Evolutionary conservation across 768 basidiomycete genomes (phyloP), one percentile per base, ranked within the genome.

Genomic region (Phlegmacium glaucopus): DNA sequence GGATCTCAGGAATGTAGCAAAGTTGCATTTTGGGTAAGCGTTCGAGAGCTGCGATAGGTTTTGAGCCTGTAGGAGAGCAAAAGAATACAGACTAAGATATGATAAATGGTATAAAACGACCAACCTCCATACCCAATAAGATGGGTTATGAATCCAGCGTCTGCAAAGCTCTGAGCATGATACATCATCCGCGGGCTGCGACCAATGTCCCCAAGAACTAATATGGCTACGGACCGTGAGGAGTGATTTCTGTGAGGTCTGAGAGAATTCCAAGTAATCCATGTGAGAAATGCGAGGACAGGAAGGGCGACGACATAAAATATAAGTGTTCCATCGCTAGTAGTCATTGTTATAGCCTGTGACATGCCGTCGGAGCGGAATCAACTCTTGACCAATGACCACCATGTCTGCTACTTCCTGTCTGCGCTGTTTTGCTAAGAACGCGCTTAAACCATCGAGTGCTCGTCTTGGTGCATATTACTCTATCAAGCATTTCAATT

Each of bases 151-250:
- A 90, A 96, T 5, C 76, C 81, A 44, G 83, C 77, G 47, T 84
- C 79, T 32, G 90, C 87, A 61, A 99, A 90, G 61, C 90, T 94
- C 62, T 95, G 83, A 0, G 95, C 87, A 58, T 99, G 96, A 64
- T 97, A 97, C 91, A 97, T 95, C 91, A 97, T 98, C 45, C 96
- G 77, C 9, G 96, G 96, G 62, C 90, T 93, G 48, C 96, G 79
- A 1, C 95, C 96, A 40, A 99, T 83, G 70, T 99, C 96, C 9
- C 96, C 96, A 9, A 99, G 75, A 11, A 99, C 96, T 40, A 98
- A 69, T 45, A 98, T 82, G 4, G 83, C 89, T n/a, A 90, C 88
- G 3, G 90, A 82, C 13, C 86, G 84, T 25, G 78, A 62, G 39
- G 70, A 69, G 44, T 73, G 72, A 18, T 66, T 54, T 36, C 65